Evolutionary conservation across 495 filamentous ascomycete genomes (phyloP).

Genomic region (Evernia prunastri): DNA sequence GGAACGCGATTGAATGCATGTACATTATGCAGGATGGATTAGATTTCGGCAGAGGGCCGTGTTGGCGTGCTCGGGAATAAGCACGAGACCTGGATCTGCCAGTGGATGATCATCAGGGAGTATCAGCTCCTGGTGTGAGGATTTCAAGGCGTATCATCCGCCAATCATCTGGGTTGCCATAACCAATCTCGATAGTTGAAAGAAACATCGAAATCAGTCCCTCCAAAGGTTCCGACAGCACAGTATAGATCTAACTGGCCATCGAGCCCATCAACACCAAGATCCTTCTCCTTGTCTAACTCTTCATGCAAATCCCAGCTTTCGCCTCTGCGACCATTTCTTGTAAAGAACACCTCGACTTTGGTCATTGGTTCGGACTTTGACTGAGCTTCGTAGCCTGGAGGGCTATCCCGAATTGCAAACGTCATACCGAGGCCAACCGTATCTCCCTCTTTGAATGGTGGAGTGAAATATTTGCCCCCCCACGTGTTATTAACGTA

Average conservation of each 20-base stretch:
- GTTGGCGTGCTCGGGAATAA: slow-evolving; percentile 14
- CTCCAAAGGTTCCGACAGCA: slow-evolving; percentile 69
- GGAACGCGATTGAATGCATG: slow-evolving; percentile 15
- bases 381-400: slow-evolving; percentile 26
- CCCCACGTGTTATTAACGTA: slow-evolving; percentile 85
- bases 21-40: slow-evolving; percentile 10
- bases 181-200: slow-evolving; percentile 51
- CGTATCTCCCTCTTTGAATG: slow-evolving; percentile 48
- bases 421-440: slow-evolving; percentile 71
- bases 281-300: slow-evolving; percentile 58
- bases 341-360: slow-evolving; percentile 71
- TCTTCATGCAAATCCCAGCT: slow-evolving; percentile 86
- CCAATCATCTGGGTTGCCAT: slow-evolving; percentile 31
- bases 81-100: background rate
- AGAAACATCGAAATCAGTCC: slow-evolving; percentile 62
- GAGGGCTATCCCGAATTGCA: slow-evolving; percentile 29
- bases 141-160: background rate
- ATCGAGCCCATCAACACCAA: slow-evolving; percentile 63
- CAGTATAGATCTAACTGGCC: slow-evolving; percentile 75
- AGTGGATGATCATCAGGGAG: background rate
- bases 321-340: slow-evolving; percentile 56
- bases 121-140: background rate
- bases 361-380: slow-evolving; percentile 28
- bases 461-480: slow-evolving; percentile 62
- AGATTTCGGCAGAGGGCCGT: slow-evolving; percentile 13